phyloP scores from a whole-genome alignment of 306 rosid genomes.

The Cucurbita moschata region DNA sequence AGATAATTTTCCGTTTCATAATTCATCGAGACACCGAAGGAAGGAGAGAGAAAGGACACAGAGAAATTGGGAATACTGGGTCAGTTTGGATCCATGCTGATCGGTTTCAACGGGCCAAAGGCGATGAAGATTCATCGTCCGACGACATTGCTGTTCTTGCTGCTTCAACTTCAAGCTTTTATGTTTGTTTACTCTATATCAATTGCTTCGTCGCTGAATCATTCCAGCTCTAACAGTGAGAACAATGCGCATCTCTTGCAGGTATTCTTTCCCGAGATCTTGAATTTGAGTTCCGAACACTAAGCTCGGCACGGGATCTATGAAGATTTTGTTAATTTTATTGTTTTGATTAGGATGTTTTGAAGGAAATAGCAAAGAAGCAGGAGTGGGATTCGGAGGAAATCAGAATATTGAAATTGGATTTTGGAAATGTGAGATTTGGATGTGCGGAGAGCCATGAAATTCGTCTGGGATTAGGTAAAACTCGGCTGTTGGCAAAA shows the following conservation, averaged over 20 bases:
- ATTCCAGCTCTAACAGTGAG: not conserved
- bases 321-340: not conserved
- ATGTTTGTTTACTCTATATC: conserved; percentile 5
- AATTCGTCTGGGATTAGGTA: conserved; percentile 45
- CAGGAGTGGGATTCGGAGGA: conserved; percentile 47
- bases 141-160: conserved; percentile 7
- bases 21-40: not conserved
- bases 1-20: no score
- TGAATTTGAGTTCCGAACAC: not conserved
- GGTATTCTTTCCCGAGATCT: conserved; percentile 20
- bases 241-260: conserved; percentile 38
- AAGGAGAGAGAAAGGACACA: not conserved
- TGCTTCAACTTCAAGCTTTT: conserved; percentile 18
- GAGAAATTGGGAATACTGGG: not conserved
- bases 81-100: not conserved
- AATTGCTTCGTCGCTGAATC: conserved; percentile 9
- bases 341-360: conserved; percentile 32
- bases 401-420: conserved; percentile 32
- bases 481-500: conserved; percentile 25
- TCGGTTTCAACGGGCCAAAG: not conserved
- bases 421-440: conserved; percentile 38
- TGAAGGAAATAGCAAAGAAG: conserved; percentile 45
- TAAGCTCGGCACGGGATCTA: not conserved
- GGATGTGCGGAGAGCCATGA: conserved; percentile 31
- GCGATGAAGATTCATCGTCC: not conserved